Evolutionary conservation across 2,329 filamentous ascomycete species (phyloP), one percentile per base, ranked within the genome.

Genomic region (Corniculantispora saksenae): DNA sequence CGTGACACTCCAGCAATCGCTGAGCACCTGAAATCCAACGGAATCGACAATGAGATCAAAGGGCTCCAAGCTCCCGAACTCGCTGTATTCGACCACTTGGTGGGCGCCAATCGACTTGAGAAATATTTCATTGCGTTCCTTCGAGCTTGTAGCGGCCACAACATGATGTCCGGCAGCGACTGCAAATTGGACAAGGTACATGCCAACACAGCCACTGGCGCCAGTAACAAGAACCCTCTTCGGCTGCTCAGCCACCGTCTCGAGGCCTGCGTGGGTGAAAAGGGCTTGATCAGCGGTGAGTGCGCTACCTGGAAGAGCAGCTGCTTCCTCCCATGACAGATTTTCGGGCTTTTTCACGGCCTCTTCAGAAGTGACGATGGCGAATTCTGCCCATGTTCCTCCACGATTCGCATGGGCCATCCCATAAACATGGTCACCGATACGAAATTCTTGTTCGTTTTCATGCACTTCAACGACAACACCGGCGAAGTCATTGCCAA

Each of bases 251-350:
- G 47, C 53, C 32, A 61, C 59, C 10, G 67, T 63, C 8, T 70
- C 57, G 29, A 67, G 62, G 1, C 70, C 69, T 10, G 61, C 65
- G 13, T 72, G 70, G 21, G 68, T 67, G 23, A 66, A 78, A 19
- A 79, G 65, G 2, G 72, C 72, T 69, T 78, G 77, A 67, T 71
- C 77, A 9, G 77, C 76, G 6, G 78, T 78, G 29, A 78, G 67
- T 3, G 73, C 74, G 60, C 73, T 76, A 50, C 78, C 66, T 9
- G 76, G 76, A 23, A 75, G 70, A 8, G 75, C 73, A 1, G 76
- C 76, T 0, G 75, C 73, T 38, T 77, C 69, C 7, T 71, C 67
- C 69, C 73, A 76, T 8, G 63, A 58, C 38, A 78, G 47, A 3
- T 66, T 63, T 19, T 51, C 57, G 0, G 76, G 75, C 59, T 77